Evolutionary conservation across 73 alveolate species (phyloP), one percentile per base, ranked within the genome.

Genomic region (Paramecium sexaurelia): DNA sequence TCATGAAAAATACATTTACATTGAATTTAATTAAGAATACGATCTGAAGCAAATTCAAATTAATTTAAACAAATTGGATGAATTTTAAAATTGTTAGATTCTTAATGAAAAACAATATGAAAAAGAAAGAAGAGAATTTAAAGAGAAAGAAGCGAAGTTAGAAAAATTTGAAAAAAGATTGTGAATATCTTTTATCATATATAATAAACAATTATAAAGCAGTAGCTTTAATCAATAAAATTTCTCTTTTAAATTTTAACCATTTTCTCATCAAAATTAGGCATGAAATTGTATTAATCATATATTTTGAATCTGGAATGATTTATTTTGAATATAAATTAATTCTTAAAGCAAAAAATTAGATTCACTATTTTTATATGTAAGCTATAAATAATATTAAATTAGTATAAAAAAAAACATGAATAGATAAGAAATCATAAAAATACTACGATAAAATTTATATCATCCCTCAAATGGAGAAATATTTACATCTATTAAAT

Each of bases 361-460:
- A n/a, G n/a, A n/a, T n/a, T n/a, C n/a, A n/a, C n/a, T n/a, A n/a
- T n/a, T n/a, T n/a, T n/a, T n/a, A n/a, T n/a, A n/a, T n/a, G n/a
- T n/a, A n/a, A n/a, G n/a, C n/a, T n/a, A n/a, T n/a, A n/a, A n/a
- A n/a, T n/a, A n/a, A n/a, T n/a, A n/a, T n/a, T n/a, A n/a, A n/a
- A n/a, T n/a, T n/a, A n/a, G n/a, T n/a, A n/a, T n/a, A n/a, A n/a
- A 1, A 45, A 45, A 15, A 13, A 1, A 13, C 1, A 0, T 45
- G 5, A 10, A 10, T 45, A 45, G 5, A 45, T 45, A 15, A n/a
- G n/a, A 51, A 51, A 51, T 19, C 32, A 61, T 36, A 86, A 66
- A 86, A 86, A 86, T 32, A 86, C 66, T 66, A 86, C 39, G 5
- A 86, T 86, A 27, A 87, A 86, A 8, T 87, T 86, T 15, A 86